Evolutionary conservation across 2,329 filamentous ascomycete genomes (phyloP).

Genomic region (Arthroderma sp.): DNA sequence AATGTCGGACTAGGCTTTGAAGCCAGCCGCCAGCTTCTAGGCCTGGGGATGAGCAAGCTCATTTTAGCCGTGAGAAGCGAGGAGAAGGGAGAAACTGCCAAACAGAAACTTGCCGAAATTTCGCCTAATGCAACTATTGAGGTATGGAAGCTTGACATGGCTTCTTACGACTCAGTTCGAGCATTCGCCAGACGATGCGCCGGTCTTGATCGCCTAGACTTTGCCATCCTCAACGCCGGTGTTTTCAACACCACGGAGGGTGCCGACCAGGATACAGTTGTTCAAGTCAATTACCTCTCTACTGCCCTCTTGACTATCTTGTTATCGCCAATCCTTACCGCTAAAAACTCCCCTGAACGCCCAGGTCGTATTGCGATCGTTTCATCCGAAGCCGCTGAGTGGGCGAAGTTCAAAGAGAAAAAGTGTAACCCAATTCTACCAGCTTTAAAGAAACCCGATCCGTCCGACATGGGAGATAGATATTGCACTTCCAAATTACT

Average conservation of each 20-base stretch:
- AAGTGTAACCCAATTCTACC: background rate
- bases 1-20: slow-evolving; percentile 40
- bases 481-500: slow-evolving; percentile 24
- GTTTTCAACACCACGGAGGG: slow-evolving; percentile 13
- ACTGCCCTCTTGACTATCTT: slow-evolving; percentile 11
- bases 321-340: slow-evolving; percentile 14
- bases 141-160: slow-evolving; percentile 41
- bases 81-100: slow-evolving; percentile 33
- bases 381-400: background rate
- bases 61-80: slow-evolving; percentile 36
- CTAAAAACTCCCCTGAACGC: background rate
- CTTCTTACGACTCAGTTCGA: slow-evolving; percentile 33
- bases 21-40: slow-evolving; percentile 28
- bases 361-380: slow-evolving; percentile 6
- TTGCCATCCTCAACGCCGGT: slow-evolving; percentile 36
- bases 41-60: slow-evolving; percentile 28
- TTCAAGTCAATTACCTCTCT: slow-evolving; percentile 23
- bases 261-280: slow-evolving; percentile 27
- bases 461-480: slow-evolving; percentile 11
- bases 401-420: slow-evolving; percentile 1
- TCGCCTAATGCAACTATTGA: slow-evolving; percentile 25
- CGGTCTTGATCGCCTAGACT: slow-evolving; percentile 22
- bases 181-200: slow-evolving; percentile 21
- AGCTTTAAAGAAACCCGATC: background rate
- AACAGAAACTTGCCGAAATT: slow-evolving; percentile 21